Conservation (phyloP, 106 monocot species). For the Platanthera zijinensis region DNA sequence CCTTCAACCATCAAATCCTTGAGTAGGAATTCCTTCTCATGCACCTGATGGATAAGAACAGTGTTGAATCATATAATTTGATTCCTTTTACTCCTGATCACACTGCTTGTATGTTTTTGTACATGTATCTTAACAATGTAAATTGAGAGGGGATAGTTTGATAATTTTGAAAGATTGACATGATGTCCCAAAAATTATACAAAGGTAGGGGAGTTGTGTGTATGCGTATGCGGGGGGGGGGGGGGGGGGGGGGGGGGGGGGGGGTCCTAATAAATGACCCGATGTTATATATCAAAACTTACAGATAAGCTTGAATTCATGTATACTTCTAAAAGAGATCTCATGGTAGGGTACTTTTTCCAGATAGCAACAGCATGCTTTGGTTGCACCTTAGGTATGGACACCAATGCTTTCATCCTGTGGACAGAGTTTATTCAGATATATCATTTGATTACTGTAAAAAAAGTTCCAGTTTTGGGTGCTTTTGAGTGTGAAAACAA, state of each 20-base stretch:
- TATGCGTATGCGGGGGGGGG: no score
- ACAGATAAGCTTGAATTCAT: conserved; percentile 70
- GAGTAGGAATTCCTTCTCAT: conserved; percentile 74
- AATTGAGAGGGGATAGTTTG: neutral
- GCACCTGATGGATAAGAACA: conserved; percentile 32
- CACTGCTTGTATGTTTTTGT: neutral
- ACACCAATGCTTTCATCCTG: conserved; percentile 82
- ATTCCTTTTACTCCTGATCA: neutral
- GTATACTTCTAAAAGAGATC: conserved; percentile 65
- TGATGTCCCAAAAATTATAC: neutral
- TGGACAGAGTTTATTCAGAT: neutral
- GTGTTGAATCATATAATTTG: neutral
- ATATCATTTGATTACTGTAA: neutral
- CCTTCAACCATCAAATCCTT: conserved; percentile 58
- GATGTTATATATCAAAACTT: neutral
- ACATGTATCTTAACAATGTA: neutral
- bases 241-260: no score
- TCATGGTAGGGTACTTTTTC: conserved; percentile 84
- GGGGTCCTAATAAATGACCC: no score
- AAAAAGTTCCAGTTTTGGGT: neutral
- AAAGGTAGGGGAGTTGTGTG: no score
- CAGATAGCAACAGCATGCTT: conserved; percentile 70
- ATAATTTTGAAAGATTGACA: neutral
- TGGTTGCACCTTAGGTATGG: conserved; percentile 93
- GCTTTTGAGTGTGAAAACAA: neutral